Conservation (phyloP, 2,329 filamentous ascomycete genomes). For the Penicillium psychrosexuale region DNA sequence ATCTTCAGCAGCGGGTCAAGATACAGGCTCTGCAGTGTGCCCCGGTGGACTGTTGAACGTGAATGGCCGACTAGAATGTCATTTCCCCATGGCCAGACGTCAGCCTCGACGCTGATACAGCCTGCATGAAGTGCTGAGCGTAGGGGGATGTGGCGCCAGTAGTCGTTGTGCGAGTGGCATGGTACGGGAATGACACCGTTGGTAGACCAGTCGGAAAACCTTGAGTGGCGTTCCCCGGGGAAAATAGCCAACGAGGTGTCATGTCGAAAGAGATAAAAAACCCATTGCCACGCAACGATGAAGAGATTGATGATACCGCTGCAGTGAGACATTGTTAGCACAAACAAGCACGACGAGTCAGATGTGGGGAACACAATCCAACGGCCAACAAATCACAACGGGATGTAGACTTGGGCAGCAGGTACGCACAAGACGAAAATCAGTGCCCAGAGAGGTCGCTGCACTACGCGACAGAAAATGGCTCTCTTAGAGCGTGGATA, state of each 20-base stretch:
- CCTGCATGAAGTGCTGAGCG: slow-evolving; percentile 60
- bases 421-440: slow-evolving; percentile 9
- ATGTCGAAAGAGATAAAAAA: slow-evolving; percentile 1
- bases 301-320: not conserved
- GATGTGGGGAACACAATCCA: not conserved
- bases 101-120: slow-evolving; percentile 65
- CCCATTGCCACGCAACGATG: not conserved
- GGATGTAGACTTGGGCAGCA: not conserved
- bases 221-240: not conserved
- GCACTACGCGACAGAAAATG: slow-evolving; percentile 1
- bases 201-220: not conserved
- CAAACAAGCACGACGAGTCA: no score
- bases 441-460: slow-evolving; percentile 5
- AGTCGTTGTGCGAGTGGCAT: slow-evolving; percentile 70
- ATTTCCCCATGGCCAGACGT: slow-evolving; percentile 61
- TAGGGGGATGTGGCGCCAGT: slow-evolving; percentile 62
- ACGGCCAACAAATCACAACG: not conserved
- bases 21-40: slow-evolving; percentile 63
- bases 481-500: not conserved
- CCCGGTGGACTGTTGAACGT: slow-evolving; percentile 50
- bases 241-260: not conserved
- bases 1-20: slow-evolving; percentile 61
- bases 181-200: slow-evolving; percentile 51
- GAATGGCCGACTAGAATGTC: slow-evolving; percentile 65
- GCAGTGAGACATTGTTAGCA: not conserved